These are phyloP conservation scores for Neoascochyta sp. DNA, from an alignment of 2,329 filamentous ascomycete genomes.

Conservation along the genomic window DNA sequence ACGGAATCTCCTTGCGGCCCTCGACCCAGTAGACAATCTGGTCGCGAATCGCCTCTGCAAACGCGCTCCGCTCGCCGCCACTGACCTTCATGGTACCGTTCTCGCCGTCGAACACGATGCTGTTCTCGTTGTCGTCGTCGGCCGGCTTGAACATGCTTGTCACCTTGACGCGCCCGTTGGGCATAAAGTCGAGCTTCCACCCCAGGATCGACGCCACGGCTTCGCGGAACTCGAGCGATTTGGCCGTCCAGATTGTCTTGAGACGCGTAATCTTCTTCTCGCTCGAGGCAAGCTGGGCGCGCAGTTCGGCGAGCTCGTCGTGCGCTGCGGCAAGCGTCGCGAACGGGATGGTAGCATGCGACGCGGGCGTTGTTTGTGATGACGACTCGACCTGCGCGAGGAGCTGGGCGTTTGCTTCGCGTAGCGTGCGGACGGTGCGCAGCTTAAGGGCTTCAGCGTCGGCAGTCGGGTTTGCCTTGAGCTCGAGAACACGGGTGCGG, in stretches of 20 bases:
- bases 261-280: slow-evolving; percentile 82
- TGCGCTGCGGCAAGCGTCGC: slow-evolving; percentile 72
- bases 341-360: slow-evolving; percentile 70
- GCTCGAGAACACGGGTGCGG: slow-evolving; percentile 76
- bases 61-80: slow-evolving; percentile 80
- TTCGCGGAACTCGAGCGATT: slow-evolving; percentile 92
- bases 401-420: slow-evolving; percentile 79
- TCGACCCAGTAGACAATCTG: slow-evolving; percentile 95
- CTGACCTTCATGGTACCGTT: slow-evolving; percentile 97
- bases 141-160: slow-evolving; percentile 78
- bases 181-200: slow-evolving; percentile 93
- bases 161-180: slow-evolving; percentile 93
- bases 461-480: slow-evolving; percentile 89
- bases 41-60: slow-evolving; percentile 78
- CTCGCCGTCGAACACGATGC: slow-evolving; percentile 83
- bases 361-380: slow-evolving; percentile 15
- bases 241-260: slow-evolving; percentile 88
- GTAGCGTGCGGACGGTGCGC: slow-evolving; percentile 70
- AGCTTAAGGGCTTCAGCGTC: slow-evolving; percentile 81
- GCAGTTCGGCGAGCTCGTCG: slow-evolving; percentile 64
- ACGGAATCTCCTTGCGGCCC: slow-evolving; percentile 88
- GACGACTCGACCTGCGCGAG: slow-evolving; percentile 63
- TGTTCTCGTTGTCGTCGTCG: slow-evolving; percentile 56
- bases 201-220: slow-evolving; percentile 88
- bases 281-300: slow-evolving; percentile 52